These are phyloP conservation scores for Nyssa sinensis DNA, from an alignment of 148 eudicot species.

Conservation along the genomic window DNA sequence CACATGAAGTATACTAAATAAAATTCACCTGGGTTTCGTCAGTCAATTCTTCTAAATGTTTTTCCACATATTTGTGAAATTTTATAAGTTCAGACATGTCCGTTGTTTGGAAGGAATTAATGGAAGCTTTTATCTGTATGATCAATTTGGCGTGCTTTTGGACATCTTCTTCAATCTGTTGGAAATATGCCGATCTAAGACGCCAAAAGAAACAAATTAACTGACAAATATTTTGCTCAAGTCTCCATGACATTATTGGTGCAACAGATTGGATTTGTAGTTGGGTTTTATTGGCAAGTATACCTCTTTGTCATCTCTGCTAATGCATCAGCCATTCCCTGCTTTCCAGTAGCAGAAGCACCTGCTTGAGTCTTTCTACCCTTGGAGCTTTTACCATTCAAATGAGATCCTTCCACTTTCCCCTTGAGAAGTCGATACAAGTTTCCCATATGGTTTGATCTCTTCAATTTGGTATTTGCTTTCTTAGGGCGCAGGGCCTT, in stretches of 20 bases:
- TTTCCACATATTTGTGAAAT: slow-evolving; percentile 64
- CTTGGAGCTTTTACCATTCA: slow-evolving; percentile 44
- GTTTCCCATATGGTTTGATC: slow-evolving; percentile 74
- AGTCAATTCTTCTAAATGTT: slow-evolving; percentile 65
- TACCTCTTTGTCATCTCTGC: slow-evolving; percentile 92
- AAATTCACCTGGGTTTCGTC: slow-evolving; percentile 69
- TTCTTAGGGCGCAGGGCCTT: slow-evolving; percentile 47
- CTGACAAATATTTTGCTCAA: not conserved
- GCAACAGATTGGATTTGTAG: too few relatives aligned
- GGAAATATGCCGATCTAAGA: slow-evolving; percentile 72
- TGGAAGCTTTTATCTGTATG: slow-evolving; percentile 46
- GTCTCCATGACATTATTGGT: not conserved
- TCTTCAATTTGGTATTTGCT: slow-evolving; percentile 55
- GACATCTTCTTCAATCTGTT: slow-evolving; percentile 79
- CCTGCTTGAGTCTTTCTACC: slow-evolving; percentile 39
- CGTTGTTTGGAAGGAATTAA: slow-evolving; percentile 57
- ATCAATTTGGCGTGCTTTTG: slow-evolving; percentile 44
- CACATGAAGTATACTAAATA: not conserved
- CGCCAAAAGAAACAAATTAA: not conserved
- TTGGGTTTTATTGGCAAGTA: not conserved
- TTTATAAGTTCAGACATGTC: slow-evolving; percentile 71
- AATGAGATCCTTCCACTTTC: slow-evolving; percentile 72
- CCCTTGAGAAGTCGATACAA: too few relatives aligned
- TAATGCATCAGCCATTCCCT: too few relatives aligned
- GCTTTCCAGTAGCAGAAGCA: slow-evolving; percentile 53